Conservation (phyloP, 1,139 yeast genomes). For the Candida pseudoviswanathii region DNA sequence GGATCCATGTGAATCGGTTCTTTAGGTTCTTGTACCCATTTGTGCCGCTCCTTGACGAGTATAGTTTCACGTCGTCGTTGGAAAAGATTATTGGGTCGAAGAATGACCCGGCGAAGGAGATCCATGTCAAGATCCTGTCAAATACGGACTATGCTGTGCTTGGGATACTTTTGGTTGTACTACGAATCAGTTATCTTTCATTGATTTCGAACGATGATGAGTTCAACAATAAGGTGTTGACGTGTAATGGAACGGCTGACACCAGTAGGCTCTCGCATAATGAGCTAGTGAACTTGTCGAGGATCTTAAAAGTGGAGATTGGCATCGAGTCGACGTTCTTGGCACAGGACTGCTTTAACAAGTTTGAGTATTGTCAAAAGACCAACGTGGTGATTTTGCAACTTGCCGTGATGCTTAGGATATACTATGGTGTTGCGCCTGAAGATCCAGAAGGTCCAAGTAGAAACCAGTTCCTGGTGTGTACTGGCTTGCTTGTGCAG, state of each 20-base stretch:
- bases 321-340: constrained; percentile 34
- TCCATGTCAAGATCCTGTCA: constrained; percentile 17
- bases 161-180: constrained; percentile 25
- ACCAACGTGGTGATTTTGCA: constrained; percentile 33
- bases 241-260: constrained; percentile 11
- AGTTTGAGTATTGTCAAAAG: constrained; percentile 25
- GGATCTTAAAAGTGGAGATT: constrained; percentile 47
- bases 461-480: constrained; percentile 46
- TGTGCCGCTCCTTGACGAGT: constrained; percentile 52
- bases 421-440: constrained; percentile 46
- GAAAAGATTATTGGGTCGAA: constrained; percentile 22
- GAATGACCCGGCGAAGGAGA: constrained; percentile 17
- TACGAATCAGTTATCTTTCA: constrained; percentile 27
- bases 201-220: constrained; percentile 32
- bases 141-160: constrained; percentile 25
- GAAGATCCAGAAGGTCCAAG: constrained; percentile 53
- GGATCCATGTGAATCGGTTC: constrained; percentile 46
- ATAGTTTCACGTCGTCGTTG: constrained; percentile 18
- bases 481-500: constrained; percentile 38
- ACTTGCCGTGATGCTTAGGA: constrained; percentile 47
- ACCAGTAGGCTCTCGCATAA: constrained; percentile 5
- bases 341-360: constrained; percentile 34
- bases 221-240: constrained; percentile 22
- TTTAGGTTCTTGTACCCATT: constrained; percentile 47
- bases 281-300: constrained; percentile 32